phyloP scores from a whole-genome alignment of 208 protist genomes.

The Leishmania tropica region DNA sequence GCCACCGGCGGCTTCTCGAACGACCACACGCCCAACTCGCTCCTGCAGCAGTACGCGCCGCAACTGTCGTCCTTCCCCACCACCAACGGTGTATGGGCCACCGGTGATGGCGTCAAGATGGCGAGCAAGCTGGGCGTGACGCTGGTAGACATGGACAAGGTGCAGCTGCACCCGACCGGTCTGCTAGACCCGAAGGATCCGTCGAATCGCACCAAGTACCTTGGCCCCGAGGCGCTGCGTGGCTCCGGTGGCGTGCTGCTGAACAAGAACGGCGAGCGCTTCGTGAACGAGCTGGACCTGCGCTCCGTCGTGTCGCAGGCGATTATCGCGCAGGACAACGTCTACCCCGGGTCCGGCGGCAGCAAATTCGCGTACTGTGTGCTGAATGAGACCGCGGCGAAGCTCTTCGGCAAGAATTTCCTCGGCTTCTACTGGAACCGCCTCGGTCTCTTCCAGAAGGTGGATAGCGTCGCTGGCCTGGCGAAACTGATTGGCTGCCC shows the following conservation, averaged over 20 bases:
- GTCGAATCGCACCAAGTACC: conserved; percentile 84
- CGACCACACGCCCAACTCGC: conserved; percentile 53
- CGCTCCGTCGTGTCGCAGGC: conserved; percentile 93
- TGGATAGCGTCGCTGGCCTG: conserved; percentile 54
- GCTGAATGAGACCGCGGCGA: conserved; percentile 73
- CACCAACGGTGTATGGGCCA: conserved; percentile 91
- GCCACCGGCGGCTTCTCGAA: conserved; percentile 92
- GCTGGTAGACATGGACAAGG: conserved; percentile 94
- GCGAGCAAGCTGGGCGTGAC: conserved; percentile 66
- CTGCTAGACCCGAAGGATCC: conserved; percentile 94
- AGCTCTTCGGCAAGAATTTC: conserved; percentile 76
- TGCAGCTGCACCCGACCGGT: conserved; percentile 96
- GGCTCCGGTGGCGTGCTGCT: conserved; percentile 95
- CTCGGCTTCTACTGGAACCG: conserved; percentile 85
- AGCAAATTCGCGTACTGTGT: conserved; percentile 84
- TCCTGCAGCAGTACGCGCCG: conserved; percentile 83
- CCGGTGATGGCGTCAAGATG: conserved; percentile 84
- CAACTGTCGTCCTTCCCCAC: conserved; percentile 74
- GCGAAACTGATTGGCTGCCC: conserved; percentile 76
- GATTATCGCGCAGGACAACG: conserved; percentile 83
- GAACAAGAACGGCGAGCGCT: conserved; percentile 91
- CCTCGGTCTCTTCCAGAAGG: conserved; percentile 75
- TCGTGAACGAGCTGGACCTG: conserved; percentile 95
- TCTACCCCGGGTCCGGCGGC: conserved; percentile 60
- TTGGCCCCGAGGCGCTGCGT: conserved; percentile 96